Evolutionary conservation across 2,329 filamentous ascomycete genomes (phyloP), one percentile per base, ranked within the genome.

Genomic region (Arthroderma sp.): DNA sequence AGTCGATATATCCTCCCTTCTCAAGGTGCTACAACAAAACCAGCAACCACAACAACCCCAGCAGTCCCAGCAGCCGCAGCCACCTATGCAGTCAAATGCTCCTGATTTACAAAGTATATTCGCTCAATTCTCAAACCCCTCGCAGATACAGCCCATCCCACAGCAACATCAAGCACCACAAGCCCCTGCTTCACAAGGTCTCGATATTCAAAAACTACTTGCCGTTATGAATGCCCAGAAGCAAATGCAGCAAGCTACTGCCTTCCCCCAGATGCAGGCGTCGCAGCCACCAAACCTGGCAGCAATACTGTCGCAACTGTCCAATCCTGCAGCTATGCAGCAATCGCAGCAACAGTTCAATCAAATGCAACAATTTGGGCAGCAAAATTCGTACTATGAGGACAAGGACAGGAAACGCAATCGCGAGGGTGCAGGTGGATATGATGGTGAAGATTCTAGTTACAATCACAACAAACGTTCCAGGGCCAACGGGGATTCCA

Each of bases 391-490:
- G 11, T 47, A 46, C 28, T 65, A 62, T 38, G 66, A 66, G 40
- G 64, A 68, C 38, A 56, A 61, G 3, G 67, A 68, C 33, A 64
- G 66, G 36, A 66, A 65, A 45, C 58, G 63, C 31, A 58, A 57
- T 45, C 62, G 61, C 22, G 65, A 66, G 36, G 40, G 40, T n/a
- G 50, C 43, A 40, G 52, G 48, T 33, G 56, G 58, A 4, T 55
- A 57, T 38, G 62, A 66, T 36, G 57, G 57, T n/a, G 46, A 53
- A 22, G 56, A 57, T 29, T 58, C 60, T 5, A 29, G 30, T 7
- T 29, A 43, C 29, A 56, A 57, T 22, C 52, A 58, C 31, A 46
- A 52, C 34, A 68, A 68, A 48, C 62, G 64, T 11, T 58, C 57
- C 11, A 60, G 57, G 48, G 53, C 53, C 10, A 59, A 57, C 45